Evolutionary conservation across 2,329 filamentous ascomycete genomes (phyloP), one percentile per base, ranked within the genome.

Genomic region (Berkeleyomyces rouxiae): DNA sequence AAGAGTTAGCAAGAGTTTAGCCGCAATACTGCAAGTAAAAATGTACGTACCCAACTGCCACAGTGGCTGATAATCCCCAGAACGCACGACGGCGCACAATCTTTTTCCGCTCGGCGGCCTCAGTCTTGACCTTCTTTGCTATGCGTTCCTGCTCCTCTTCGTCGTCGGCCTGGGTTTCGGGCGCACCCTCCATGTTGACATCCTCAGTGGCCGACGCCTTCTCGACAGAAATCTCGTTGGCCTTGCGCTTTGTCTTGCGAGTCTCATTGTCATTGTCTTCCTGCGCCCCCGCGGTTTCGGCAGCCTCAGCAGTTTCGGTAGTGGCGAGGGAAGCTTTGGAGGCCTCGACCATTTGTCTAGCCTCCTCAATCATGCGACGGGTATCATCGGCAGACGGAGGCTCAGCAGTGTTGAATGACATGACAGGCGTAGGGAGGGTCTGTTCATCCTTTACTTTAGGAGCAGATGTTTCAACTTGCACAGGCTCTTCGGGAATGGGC

Each of bases 61-160:
- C 80, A 57, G 89, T 93, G 64, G 90, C 90, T 66, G 86, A 88
- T 61, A 97, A 82, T 64, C 93, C 92, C 66, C 95, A 80, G 65
- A 96, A 77, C 57, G 93, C 90, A 70, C 90, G 83, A 73, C 85
- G 89, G 75, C 89, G 86, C 67, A 96, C 89, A 70, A 85, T 87
- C 75, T 95, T 87, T 75, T 90, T 91, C 73, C 86, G 86, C 67
- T 95, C 73, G 73, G 93, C 86, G 53, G 87, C 82, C 71, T 93
- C 87, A 1, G 90, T 87, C 78, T 85, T 89, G 47, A 82, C 83
- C 71, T 86, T 89, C 82, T 97, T 97, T 72, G 84, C 73, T 58
- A 75, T 75, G 3, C 75, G 79, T 61, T 77, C 75, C 49, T 77
- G 76, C 13, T 71, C 71, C 61, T 75, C 72, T 4, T 72, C 73